phyloP scores from a whole-genome alignment of 371 early-diverging fungal genomes.

The Hamiltosporidium tvaerminnensis region DNA sequence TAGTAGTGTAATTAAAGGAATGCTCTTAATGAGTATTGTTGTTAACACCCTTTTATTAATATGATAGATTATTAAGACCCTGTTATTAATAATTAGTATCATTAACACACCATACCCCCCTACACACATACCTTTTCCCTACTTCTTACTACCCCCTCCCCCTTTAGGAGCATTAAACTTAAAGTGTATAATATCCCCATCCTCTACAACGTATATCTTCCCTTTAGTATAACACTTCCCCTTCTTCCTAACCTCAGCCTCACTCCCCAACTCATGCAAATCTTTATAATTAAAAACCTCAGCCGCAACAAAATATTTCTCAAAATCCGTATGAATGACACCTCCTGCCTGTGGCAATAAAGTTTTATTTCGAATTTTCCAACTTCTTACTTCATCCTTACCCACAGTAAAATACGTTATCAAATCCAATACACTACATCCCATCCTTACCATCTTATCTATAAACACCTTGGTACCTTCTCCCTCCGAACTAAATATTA shows the following conservation, averaged over 20 bases:
- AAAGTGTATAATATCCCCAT: slow-evolving; percentile 64
- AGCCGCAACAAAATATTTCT: slow-evolving; percentile 79
- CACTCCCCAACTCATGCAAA: slow-evolving; percentile 62
- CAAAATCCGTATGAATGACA: slow-evolving; percentile 83
- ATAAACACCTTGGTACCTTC: slow-evolving; percentile 59
- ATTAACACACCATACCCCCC: too few species aligned
- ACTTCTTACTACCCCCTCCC: too few species aligned
- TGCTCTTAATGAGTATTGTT: too few species aligned
- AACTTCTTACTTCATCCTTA: slow-evolving; percentile 59
- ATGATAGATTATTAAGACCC: too few species aligned
- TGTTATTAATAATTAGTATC: too few species aligned
- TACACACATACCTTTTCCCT: too few species aligned
- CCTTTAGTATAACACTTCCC: slow-evolving; percentile 85
- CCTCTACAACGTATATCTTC: slow-evolving; percentile 75
- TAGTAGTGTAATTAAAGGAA: too few species aligned
- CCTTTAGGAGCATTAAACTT: slow-evolving; percentile 39
- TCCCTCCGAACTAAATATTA: slow-evolving; percentile 53
- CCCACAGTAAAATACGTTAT: slow-evolving; percentile 92
- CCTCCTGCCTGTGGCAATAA: slow-evolving; percentile 89
- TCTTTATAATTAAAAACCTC: slow-evolving; percentile 78
- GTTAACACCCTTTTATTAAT: too few species aligned
- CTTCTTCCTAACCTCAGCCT: slow-evolving; percentile 70
- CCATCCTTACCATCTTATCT: slow-evolving; percentile 67
- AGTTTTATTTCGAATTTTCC: slow-evolving; percentile 59
- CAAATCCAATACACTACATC: slow-evolving; percentile 70